Base-by-base conservation (phyloP, 371 early-diverging fungal genomes). In the Chytridiales sp. region DNA sequence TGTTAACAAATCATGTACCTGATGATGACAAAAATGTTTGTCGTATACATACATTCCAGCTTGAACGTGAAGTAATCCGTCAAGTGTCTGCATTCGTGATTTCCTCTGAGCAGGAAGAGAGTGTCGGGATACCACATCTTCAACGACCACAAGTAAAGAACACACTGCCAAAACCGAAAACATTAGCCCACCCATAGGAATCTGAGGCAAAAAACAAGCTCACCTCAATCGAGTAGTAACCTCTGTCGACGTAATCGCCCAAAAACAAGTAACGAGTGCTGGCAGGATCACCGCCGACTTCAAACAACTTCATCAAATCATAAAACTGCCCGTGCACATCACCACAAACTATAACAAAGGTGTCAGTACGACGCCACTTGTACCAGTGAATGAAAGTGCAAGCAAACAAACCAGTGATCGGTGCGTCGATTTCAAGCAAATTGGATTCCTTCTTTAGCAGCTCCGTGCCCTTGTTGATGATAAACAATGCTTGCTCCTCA, bases 271-370 rank as follows among this genome's bases (percentile, higher is more conserved):
- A 94, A 6, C 89, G 73, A 3, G 94, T 94, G 3, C 80, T 80
- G 1, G 87, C 85, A 27, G 98, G 98, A 66, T 91, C 87, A 19
- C 98, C 99, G 41, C 97, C 94, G 15, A 97, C 93, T 69, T 97
- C 93, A 73, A 99, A 95, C 22, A 99, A 81, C 69, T 95, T 97
- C 89, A 98, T 90, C 67, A 99, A 80, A 77, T 99, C 99, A 68
- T 86, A 95, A 75, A 88, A 99, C 75, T 99, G 99, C 8, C 99
- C 99, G 72, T 99, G 99, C 32, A 99, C 90, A 78, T 99, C 99
- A 36, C 99, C 99, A 69, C 97, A 95, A 13, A 97, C 93, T 85
- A 71, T 65, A 21, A 62, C 35, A 62, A 43, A 27, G 19, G 26
- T 1, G 31, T 43, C 6, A n/a, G n/a, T n/a, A n/a, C n/a, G n/a